Evolutionary conservation across 179 eudicot species (phyloP), one percentile per base, ranked within the genome.

Genomic region (Spinacia oleracea): DNA sequence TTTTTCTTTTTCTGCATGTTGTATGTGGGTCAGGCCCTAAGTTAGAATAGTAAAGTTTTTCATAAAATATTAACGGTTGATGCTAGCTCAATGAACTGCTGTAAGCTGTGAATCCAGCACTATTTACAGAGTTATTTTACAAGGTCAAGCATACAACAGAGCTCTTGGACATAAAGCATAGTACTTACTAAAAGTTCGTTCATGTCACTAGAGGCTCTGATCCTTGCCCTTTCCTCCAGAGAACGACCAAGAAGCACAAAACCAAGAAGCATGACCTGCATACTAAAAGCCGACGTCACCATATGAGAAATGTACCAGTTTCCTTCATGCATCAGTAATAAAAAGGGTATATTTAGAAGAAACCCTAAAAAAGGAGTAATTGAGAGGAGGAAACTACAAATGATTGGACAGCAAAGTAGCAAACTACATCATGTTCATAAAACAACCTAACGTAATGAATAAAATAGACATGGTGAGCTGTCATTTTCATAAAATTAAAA

Each of bases 221-320:
- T 84, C 87, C 98, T 91, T 34, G 98, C 98, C 83, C 87, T 91
- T 87, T 94, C 97, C 86, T 94, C 98, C 69, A 94, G 78, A 60
- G 95, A 88, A 67, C 98, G 96, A 74, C 96, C 98, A 77, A 92
- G 90, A 75, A 94, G 94, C 81, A 94, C 97, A 74, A 94, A 94
- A 71, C 98, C 98, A 82, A 94, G 98, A 89, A 94, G 98, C 98
- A 94, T 94, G 81, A 94, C 97, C 98, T 94, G 98, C 92, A 88
- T 86, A 77, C 97, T 94, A 90, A 82, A 84, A 88, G 84, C 84
- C 84, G 81, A 73, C 67, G 81, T 78, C 79, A 70, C 69, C 74
- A 59, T 56, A 81, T 83, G 81, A 86, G 84, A 78, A 29, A 48
- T 38, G 20, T 21, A 80, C 46, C 51, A 32, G 29, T 46, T 75